Percentiles rank a stretch among this genome's conserved stretches.
Evolutionary conservation across 208 protist species (phyloP).

Genomic region (Hexamita inflata): DNA sequence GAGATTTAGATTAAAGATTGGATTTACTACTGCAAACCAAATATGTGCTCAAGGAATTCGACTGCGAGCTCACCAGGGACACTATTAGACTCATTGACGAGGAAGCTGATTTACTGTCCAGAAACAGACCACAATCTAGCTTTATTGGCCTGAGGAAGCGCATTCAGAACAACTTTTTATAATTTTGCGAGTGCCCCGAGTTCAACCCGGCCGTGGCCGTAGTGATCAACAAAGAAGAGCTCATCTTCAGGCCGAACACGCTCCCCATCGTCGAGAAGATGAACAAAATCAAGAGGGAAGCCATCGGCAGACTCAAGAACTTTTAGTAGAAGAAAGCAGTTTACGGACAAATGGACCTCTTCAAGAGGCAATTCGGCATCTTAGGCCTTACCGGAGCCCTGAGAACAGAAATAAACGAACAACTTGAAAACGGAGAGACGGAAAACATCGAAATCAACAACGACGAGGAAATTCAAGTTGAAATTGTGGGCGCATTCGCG

Average conservation of each 20-base stretch:
- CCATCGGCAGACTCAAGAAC: no score
- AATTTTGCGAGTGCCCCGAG: slow-evolving; percentile 14
- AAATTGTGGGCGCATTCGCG: no score
- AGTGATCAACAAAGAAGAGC: not conserved
- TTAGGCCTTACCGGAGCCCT: no score
- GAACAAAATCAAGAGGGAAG: no score
- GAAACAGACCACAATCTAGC: not conserved
- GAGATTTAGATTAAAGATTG: not conserved
- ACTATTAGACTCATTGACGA: slow-evolving; percentile 18
- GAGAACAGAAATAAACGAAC: no score
- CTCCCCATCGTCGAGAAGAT: slow-evolving; percentile 18
- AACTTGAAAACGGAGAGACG: no score
- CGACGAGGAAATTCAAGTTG: no score
- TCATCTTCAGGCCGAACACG: slow-evolving; percentile 14
- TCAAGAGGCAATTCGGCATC: no score
- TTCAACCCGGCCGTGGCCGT: not conserved
- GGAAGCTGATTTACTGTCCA: slow-evolving; percentile 10
- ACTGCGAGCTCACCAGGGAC: slow-evolving; percentile 9
- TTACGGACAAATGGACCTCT: no score
- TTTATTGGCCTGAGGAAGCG: not conserved
- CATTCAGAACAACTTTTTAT: not conserved
- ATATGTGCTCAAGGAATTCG: slow-evolving; percentile 21
- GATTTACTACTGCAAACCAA: slow-evolving; percentile 11
- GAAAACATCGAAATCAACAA: no score
- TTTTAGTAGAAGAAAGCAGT: no score